Evolutionary conservation across 2,329 filamentous ascomycete genomes (phyloP).

Genomic region (Aspergillus terreus): DNA sequence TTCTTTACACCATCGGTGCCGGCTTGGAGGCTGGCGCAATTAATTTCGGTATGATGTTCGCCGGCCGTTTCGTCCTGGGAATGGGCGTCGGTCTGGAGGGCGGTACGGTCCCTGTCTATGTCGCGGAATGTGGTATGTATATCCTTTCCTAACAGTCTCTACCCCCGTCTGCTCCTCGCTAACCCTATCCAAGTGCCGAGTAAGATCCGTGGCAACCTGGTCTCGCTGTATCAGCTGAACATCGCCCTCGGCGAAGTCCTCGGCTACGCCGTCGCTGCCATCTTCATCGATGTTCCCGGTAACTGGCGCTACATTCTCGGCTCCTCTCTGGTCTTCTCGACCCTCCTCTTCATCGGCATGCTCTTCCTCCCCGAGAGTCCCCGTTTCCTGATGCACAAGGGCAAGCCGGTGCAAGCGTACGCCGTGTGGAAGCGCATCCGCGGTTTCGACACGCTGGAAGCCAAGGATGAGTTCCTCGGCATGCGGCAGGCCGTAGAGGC

Average conservation of each 20-base stretch:
- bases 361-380: conserved; percentile 69
- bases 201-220: conserved; percentile 65
- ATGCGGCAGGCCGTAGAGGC: conserved; percentile 65
- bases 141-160: not conserved
- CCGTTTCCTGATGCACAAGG: conserved; percentile 67
- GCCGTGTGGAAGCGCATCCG: conserved; percentile 71
- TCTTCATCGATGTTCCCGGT: conserved; percentile 65
- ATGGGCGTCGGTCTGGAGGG: conserved; percentile 69
- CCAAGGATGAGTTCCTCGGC: conserved; percentile 66
- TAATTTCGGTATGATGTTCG: conserved; percentile 68
- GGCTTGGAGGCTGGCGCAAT: conserved; percentile 65
- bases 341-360: conserved; percentile 61
- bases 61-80: conserved; percentile 65
- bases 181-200: conserved; percentile 50
- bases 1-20: conserved; percentile 68
- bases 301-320: conserved; percentile 74
- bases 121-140: conserved; percentile 54
- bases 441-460: conserved; percentile 53
- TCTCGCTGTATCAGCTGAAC: conserved; percentile 72
- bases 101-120: conserved; percentile 71
- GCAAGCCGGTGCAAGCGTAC: conserved; percentile 56
- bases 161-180: conserved; percentile 19
- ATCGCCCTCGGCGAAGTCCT: conserved; percentile 72
- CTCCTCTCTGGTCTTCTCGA: conserved; percentile 67
- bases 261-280: conserved; percentile 68